Percentiles rank a stretch among this genome's conserved stretches.
Conservation (phyloP, 805 yeast species). For the Cyberlindnera lachancei region DNA sequence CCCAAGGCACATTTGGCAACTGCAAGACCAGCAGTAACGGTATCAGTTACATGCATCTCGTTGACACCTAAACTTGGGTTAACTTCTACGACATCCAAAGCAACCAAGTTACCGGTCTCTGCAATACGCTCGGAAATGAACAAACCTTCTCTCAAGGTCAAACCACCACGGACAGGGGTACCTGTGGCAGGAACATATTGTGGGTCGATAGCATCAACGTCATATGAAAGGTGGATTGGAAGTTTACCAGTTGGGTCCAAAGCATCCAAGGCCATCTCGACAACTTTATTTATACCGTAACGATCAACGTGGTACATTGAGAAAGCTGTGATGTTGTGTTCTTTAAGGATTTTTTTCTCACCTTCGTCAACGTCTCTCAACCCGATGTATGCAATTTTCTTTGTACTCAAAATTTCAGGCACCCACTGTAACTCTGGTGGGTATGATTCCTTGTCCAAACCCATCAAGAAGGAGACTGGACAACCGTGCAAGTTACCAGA, state of each 20-base stretch:
- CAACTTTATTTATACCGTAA: slow-evolving; percentile 84
- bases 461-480: slow-evolving; percentile 87
- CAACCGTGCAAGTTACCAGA: slow-evolving; percentile 96
- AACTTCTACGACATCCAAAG: slow-evolving; percentile 88
- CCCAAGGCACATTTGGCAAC: slow-evolving; percentile 92
- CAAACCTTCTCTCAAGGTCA: slow-evolving; percentile 89
- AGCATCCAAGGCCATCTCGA: slow-evolving; percentile 80
- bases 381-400: slow-evolving; percentile 85
- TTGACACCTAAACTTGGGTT: slow-evolving; percentile 83
- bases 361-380: slow-evolving; percentile 87
- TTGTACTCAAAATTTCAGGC: slow-evolving; percentile 54
- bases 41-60: slow-evolving; percentile 70
- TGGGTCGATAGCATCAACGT: slow-evolving; percentile 96
- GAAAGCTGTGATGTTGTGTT: slow-evolving; percentile 71
- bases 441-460: slow-evolving; percentile 57
- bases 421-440: slow-evolving; percentile 83
- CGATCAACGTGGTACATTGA: slow-evolving; percentile 96
- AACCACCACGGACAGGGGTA: slow-evolving; percentile 95
- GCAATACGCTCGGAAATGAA: slow-evolving; percentile 90
- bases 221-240: slow-evolving; percentile 89
- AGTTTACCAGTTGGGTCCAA: slow-evolving; percentile 60
- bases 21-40: slow-evolving; percentile 85
- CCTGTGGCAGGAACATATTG: slow-evolving; percentile 94
- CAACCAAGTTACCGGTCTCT: slow-evolving; percentile 78
- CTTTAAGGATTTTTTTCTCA: slow-evolving; percentile 67